phyloP scores from a whole-genome alignment of 2,329 filamentous ascomycete species.

The Botryotinia globosa region DNA sequence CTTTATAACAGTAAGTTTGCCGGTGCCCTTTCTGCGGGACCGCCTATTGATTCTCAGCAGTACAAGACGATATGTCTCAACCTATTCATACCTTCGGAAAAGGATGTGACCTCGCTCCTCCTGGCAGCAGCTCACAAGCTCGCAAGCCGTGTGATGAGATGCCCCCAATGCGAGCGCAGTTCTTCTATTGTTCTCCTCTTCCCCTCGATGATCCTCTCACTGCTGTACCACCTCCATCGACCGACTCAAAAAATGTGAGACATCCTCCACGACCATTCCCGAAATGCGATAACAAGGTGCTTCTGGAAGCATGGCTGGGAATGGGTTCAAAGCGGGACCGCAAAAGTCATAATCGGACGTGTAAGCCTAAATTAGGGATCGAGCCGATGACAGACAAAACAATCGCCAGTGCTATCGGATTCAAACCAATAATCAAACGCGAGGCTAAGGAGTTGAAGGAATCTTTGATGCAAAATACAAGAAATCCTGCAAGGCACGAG shows the following conservation, averaged over 20 bases:
- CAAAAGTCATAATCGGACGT: slow-evolving; percentile 45
- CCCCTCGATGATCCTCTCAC: slow-evolving; percentile 89
- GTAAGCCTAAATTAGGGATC: slow-evolving; percentile 5
- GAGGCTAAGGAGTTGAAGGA: slow-evolving; percentile 2
- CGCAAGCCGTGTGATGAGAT: slow-evolving; percentile 42
- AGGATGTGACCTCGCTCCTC: slow-evolving; percentile 34
- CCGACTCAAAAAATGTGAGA: slow-evolving; percentile 53
- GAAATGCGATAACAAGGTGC: slow-evolving; percentile 70
- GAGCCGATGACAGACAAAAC: slow-evolving; percentile 3
- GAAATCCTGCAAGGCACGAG: not conserved
- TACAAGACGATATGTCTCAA: slow-evolving; percentile 34
- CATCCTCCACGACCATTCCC: slow-evolving; percentile 74
- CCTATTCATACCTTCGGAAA: slow-evolving; percentile 37
- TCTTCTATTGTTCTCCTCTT: slow-evolving; percentile 80
- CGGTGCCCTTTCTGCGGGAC: not conserved
- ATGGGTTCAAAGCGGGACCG: slow-evolving; percentile 52
- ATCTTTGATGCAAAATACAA: not conserved
- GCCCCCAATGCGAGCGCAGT: slow-evolving; percentile 66
- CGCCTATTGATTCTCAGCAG: not conserved
- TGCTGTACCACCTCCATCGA: slow-evolving; percentile 51
- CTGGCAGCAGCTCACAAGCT: not conserved
- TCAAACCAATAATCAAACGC: slow-evolving; percentile 1
- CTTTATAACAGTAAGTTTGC: slow-evolving; percentile 12
- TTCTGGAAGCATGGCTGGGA: slow-evolving; percentile 74
- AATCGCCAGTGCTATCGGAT: not conserved